phyloP scores from a whole-genome alignment of 768 basidiomycete species.

The Fomitopsis serialis region DNA sequence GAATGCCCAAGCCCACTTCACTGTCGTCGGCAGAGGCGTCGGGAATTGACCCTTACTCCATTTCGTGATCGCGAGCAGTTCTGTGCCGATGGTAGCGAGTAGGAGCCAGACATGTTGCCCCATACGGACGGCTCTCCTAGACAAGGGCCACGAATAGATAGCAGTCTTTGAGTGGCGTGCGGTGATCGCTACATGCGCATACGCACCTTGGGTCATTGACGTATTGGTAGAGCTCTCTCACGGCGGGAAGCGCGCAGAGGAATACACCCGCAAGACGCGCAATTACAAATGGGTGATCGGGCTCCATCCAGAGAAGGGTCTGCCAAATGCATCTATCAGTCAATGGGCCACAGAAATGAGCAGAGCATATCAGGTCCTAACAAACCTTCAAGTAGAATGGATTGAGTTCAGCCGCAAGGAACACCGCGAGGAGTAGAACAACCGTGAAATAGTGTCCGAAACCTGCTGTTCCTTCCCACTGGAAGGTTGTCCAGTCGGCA shows the following conservation, averaged over 20 bases:
- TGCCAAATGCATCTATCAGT: constrained; percentile 23
- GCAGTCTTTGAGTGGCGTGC: neutral
- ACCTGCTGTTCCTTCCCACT: constrained; percentile 75
- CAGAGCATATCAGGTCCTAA: neutral
- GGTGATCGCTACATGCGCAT: neutral
- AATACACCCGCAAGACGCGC: constrained; percentile 69
- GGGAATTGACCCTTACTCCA: constrained; percentile 74
- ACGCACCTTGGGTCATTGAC: constrained; percentile 75
- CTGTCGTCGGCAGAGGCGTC: constrained; percentile 53
- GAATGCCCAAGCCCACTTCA: constrained; percentile 64
- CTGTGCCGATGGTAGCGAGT: constrained; percentile 80
- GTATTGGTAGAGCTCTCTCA: constrained; percentile 79
- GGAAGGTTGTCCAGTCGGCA: constrained; percentile 83
- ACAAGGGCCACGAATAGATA: neutral
- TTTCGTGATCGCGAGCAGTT: constrained; percentile 74
- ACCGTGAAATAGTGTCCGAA: constrained; percentile 74
- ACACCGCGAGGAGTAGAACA: constrained; percentile 69
- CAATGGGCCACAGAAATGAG: constrained; percentile 2
- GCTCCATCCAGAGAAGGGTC: constrained; percentile 81
- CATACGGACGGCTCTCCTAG: constrained; percentile 79
- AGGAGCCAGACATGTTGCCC: constrained; percentile 86
- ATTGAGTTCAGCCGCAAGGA: constrained; percentile 80
- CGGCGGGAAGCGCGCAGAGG: constrained; percentile 82
- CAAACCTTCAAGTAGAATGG: constrained; percentile 83
- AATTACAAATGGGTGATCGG: constrained; percentile 82